Percentiles rank a stretch among this genome's conserved stretches.
Conservation (phyloP, 345 rosid species). For the Eucalyptus camaldulensis region DNA sequence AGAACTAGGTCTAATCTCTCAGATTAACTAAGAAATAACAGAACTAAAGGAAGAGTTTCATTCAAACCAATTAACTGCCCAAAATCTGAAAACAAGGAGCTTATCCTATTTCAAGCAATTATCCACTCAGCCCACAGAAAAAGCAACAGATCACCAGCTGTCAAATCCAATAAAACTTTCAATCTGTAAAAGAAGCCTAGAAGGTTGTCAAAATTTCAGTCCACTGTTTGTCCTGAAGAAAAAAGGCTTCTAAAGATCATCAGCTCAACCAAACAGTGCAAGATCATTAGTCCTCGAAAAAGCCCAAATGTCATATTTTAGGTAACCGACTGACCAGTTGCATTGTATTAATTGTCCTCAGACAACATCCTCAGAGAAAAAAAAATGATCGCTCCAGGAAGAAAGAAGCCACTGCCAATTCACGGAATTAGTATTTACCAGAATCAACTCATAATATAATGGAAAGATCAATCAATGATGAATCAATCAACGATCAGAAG, state of each 20-base stretch:
- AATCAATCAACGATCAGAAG: background rate
- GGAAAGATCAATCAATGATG: background rate
- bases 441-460: background rate
- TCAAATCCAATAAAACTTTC: no score
- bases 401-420: background rate
- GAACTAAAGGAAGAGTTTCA: background rate
- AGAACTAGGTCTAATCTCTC: background rate
- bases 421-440: background rate
- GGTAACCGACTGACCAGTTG: background rate
- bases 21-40: background rate
- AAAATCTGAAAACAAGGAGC: no score
- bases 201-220: background rate
- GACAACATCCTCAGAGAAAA: background rate
- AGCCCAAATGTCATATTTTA: background rate
- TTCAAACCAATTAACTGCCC: background rate
- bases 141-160: background rate
- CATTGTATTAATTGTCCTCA: background rate
- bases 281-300: background rate
- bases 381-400: background rate
- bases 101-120: background rate
- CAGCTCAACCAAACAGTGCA: background rate
- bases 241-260: background rate
- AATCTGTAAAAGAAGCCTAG: no score
- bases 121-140: background rate
- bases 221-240: background rate